Evolutionary conservation across 2,329 filamentous ascomycete species (phyloP).

Genomic region (Alternaria ventricosa): DNA sequence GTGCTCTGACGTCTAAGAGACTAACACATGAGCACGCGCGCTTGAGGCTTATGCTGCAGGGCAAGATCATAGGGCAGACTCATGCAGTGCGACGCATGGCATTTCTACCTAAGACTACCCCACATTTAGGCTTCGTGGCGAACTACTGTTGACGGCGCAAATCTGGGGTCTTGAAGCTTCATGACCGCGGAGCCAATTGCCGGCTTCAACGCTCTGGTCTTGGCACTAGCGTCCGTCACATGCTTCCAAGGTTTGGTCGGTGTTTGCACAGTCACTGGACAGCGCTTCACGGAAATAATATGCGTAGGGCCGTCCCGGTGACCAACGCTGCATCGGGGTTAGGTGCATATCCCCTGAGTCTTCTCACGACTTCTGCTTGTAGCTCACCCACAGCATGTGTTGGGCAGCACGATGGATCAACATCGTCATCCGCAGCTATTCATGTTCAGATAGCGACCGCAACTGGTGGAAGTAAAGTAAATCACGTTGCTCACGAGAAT

Average conservation of each 20-base stretch:
- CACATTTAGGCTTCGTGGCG: constrained; percentile 9
- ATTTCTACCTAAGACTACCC: constrained; percentile 11
- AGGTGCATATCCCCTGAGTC: constrained; percentile 21
- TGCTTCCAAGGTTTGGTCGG: constrained; percentile 20
- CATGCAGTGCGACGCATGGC: constrained; percentile 27
- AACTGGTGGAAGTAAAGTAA: not conserved
- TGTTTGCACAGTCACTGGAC: constrained; percentile 26
- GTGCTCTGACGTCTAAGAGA: constrained; percentile 21
- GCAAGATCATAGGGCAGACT: constrained; percentile 30
- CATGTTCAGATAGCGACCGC: not conserved
- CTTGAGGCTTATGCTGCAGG: constrained; percentile 22
- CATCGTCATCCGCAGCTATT: not conserved
- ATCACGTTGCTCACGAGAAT: not conserved
- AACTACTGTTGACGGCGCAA: constrained; percentile 7
- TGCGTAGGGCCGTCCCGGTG: constrained; percentile 38
- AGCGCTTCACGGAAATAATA: constrained; percentile 25
- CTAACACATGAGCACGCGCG: constrained; percentile 31
- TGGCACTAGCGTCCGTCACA: constrained; percentile 30
- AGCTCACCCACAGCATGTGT: not conserved
- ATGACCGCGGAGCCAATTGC: constrained; percentile 1
- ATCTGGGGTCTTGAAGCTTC: constrained; percentile 1
- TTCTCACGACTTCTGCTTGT: constrained; percentile 1
- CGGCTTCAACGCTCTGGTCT: constrained; percentile 7
- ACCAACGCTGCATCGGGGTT: constrained; percentile 34
- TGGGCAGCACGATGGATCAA: not conserved